Base-by-base conservation (phyloP, 192 early-diverging fungal species). In the Coemansia sp. region DNA sequence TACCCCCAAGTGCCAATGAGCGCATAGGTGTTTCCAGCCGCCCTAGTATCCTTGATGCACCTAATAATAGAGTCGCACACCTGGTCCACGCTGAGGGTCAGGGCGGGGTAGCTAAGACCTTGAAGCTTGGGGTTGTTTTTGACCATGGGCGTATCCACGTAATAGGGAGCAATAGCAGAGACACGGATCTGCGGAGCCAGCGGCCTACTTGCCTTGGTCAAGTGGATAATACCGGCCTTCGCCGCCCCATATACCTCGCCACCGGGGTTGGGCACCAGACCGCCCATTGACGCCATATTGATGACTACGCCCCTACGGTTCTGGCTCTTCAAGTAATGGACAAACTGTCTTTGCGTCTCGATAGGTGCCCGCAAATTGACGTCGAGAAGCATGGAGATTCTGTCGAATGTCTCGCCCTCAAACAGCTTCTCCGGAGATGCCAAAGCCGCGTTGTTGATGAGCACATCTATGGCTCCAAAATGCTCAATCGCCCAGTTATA, bases 211-310 rank as follows among this genome's bases (percentile, higher is more conserved):
- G 67, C 60, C 3, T 51, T 38, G 5, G 67, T 71, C 32, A 71
- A 26, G 25, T 71, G 60, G 12, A 71, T 46, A 1, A 71, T 23
- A 2, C 33, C 67, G 0, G 67, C 67, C 32, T 71, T 71, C 18
- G 60, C 60, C 3, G 67, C 67, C 1, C 67, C 67, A 23, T 71
- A 71, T 1, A 64, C 56, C 19, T 71, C 67, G 42, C 60, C 67
- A 1, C 61, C 67, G 12, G 29, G 43, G 4, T 63, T 60, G 2
- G 67, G 67, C 56, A 52, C 12, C 21, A 71, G 32, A 12, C 67
- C 67, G 9, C 60, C 67, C 55, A 71, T 47, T 6, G 67, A 71
- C 18, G 67, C 61, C 47, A 71, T 51, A 19, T 71, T 59, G 7
- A 71, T 31, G 0, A 64, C 47, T 1, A 73, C 69, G 1, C 61